A percentile compares a stretch with the other conserved stretches of the same genome.
These are phyloP conservation scores for Ceratocystiopsis brevicomis DNA, from an alignment of 2,329 filamentous ascomycete species.

Conservation along the genomic window DNA sequence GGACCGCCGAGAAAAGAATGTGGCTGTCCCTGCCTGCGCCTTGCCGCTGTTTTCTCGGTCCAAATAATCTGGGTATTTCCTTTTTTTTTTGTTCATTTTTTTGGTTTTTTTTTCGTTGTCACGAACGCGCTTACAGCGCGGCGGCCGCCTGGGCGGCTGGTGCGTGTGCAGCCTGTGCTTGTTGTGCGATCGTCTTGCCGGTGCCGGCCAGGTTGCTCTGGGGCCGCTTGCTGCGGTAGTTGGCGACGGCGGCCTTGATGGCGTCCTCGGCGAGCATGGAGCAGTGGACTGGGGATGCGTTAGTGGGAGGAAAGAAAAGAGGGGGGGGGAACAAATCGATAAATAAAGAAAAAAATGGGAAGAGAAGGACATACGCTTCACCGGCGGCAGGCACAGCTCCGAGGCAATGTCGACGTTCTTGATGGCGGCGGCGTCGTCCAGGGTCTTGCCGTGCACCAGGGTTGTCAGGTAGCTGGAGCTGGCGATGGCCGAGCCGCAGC, in stretches of 20 bases:
- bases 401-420: constrained; percentile 97
- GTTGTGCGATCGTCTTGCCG: constrained; percentile 9
- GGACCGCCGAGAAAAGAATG: no score
- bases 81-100: not conserved
- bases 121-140: not conserved
- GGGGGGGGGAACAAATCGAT: constrained; percentile 24
- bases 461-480: constrained; percentile 77
- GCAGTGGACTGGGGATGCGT: constrained; percentile 50
- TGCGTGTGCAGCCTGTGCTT: constrained; percentile 1
- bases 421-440: constrained; percentile 83
- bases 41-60: no score
- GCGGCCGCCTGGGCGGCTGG: constrained; percentile 5
- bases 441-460: constrained; percentile 82
- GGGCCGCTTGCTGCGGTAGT: constrained; percentile 85
- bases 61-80: no score
- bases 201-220: constrained; percentile 67
- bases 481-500: constrained; percentile 85
- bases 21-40: no score
- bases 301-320: constrained; percentile 42
- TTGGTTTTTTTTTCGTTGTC: not conserved
- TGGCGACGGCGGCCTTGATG: constrained; percentile 78
- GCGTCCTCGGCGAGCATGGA: constrained; percentile 85
- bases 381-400: constrained; percentile 75
- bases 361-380: constrained; percentile 73
- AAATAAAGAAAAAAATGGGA: constrained; percentile 45